Percentiles rank a stretch among this genome's conserved stretches.
Evolutionary conservation across 1,284 basidiomycete species (phyloP).

Genomic region (Apiotrichum domesticum): DNA sequence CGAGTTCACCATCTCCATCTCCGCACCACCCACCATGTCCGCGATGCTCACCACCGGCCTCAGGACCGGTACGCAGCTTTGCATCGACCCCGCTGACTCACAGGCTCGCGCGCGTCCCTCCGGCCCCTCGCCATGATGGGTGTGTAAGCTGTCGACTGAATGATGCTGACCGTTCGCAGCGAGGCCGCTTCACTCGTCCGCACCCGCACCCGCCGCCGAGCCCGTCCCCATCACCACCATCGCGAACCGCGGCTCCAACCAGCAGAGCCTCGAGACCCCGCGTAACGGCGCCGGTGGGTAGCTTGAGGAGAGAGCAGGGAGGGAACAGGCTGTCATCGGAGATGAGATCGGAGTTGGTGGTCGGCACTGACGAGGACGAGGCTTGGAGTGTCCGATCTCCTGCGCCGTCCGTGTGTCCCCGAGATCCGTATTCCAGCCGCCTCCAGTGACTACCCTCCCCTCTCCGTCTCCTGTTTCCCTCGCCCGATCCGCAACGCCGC

Average conservation of each 20-base stretch:
- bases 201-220: conserved; percentile 33
- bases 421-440: no score
- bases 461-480: no score
- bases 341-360: not conserved
- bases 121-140: conserved; percentile 29
- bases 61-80: conserved; percentile 23
- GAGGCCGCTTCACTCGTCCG: conserved; percentile 30
- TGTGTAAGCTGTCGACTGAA: not conserved
- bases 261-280: conserved; percentile 78
- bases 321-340: not conserved
- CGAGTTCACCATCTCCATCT: not conserved
- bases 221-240: conserved; percentile 44
- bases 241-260: conserved; percentile 73
- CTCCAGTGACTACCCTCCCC: no score
- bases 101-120: conserved; percentile 23
- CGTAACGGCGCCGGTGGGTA: conserved; percentile 78
- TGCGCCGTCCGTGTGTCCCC: no score
- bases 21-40: conserved; percentile 20
- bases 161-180: conserved; percentile 11
- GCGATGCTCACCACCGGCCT: conserved; percentile 31
- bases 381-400: not conserved
- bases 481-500: no score
- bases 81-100: not conserved
- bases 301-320: not conserved
- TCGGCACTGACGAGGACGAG: not conserved